These are phyloP conservation scores for Lactarius hengduanensis DNA, from an alignment of 768 basidiomycete species.

Conservation along the genomic window DNA sequence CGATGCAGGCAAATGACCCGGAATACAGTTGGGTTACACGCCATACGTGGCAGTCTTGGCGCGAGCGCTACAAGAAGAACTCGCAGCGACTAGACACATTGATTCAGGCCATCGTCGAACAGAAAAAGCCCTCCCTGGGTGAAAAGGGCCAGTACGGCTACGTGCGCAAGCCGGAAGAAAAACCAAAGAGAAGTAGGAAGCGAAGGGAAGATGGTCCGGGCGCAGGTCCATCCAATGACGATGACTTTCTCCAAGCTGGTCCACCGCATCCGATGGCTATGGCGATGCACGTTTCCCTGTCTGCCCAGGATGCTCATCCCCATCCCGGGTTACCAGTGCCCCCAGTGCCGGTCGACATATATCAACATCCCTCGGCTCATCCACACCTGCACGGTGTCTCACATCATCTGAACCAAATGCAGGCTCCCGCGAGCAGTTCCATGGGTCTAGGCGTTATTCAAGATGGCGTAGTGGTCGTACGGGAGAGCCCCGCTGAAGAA, in stretches of 20 bases:
- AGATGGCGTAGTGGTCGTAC: slow-evolving; percentile 33
- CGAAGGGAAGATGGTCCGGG: slow-evolving; percentile 26
- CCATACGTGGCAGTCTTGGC: slow-evolving; percentile 90
- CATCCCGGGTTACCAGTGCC: slow-evolving; percentile 21
- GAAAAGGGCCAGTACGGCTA: slow-evolving; percentile 85
- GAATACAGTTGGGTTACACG: slow-evolving; percentile 78
- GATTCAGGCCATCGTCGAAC: slow-evolving; percentile 65
- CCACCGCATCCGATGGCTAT: slow-evolving; percentile 26
- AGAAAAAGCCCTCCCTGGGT: slow-evolving; percentile 64
- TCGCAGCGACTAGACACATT: slow-evolving; percentile 59
- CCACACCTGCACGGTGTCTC: slow-evolving; percentile 20
- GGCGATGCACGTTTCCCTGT: slow-evolving; percentile 25
- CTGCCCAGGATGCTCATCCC: slow-evolving; percentile 16
- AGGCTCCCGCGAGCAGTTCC: slow-evolving; percentile 27
- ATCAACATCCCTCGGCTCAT: slow-evolving; percentile 19
- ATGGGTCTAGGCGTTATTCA: slow-evolving; percentile 29
- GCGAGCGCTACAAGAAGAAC: slow-evolving; percentile 87
- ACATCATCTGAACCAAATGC: slow-evolving; percentile 20
- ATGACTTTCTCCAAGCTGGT: slow-evolving; percentile 25
- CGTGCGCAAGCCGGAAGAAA: slow-evolving; percentile 72
- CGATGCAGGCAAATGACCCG: slow-evolving; percentile 55
- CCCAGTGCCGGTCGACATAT: slow-evolving; percentile 24
- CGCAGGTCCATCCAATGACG: slow-evolving; percentile 24
- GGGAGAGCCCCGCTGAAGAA: slow-evolving; percentile 55
- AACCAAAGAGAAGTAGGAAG: slow-evolving; percentile 44